Percentiles rank a stretch among this genome's conserved stretches.
These are phyloP conservation scores for Pleurotus ostreatus DNA, from an alignment of 768 basidiomycete species.

Conservation along the genomic window DNA sequence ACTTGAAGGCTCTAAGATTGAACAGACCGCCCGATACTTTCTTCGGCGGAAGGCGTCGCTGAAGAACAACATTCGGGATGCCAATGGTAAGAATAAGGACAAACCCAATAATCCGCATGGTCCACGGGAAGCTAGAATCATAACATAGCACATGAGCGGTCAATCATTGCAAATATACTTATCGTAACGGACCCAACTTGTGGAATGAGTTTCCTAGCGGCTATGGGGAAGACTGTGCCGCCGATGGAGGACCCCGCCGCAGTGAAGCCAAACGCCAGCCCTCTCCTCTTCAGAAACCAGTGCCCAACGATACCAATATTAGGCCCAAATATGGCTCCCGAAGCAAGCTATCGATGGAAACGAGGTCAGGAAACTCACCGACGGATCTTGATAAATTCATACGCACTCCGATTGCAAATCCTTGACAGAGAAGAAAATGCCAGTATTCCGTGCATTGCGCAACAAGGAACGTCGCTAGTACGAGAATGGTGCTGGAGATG, in stretches of 20 bases:
- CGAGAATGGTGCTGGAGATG: constrained; percentile 37
- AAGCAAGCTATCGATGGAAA: constrained; percentile 17
- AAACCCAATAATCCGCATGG: constrained; percentile 62
- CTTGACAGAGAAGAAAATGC: constrained; percentile 66
- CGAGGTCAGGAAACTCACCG: not conserved
- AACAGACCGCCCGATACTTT: constrained; percentile 50
- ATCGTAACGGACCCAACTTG: constrained; percentile 44
- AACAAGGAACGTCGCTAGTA: constrained; percentile 46
- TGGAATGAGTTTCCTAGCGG: constrained; percentile 47
- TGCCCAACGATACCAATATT: constrained; percentile 49
- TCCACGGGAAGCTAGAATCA: constrained; percentile 57
- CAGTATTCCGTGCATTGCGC: constrained; percentile 61
- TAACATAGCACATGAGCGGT: not conserved
- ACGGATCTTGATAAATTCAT: not conserved
- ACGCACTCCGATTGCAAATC: constrained; percentile 52
- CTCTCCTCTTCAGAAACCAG: constrained; percentile 58
- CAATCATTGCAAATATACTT: not conserved
- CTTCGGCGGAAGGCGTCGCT: constrained; percentile 50
- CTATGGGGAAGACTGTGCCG: constrained; percentile 59
- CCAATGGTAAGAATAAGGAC: constrained; percentile 46
- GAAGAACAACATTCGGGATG: constrained; percentile 40
- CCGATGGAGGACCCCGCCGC: constrained; percentile 58
- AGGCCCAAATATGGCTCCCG: constrained; percentile 49
- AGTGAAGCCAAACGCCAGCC: constrained; percentile 49
- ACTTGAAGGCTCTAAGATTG: constrained; percentile 41